These are phyloP conservation scores for Naegleria gruberi DNA, from an alignment of 208 protist species.

Conservation along the genomic window DNA sequence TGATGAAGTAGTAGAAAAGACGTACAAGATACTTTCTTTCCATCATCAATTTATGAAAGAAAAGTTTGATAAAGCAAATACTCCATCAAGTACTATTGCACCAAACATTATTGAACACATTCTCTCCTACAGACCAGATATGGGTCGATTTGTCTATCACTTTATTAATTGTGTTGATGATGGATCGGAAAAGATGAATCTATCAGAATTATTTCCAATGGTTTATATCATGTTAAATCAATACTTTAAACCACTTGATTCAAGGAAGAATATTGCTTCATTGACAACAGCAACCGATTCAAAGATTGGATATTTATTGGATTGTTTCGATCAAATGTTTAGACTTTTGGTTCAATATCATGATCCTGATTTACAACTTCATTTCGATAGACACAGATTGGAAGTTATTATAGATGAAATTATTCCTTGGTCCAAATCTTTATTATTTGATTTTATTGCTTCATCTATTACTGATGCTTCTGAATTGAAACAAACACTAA, in stretches of 20 bases:
- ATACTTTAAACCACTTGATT: not conserved
- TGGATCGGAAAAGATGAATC: not conserved
- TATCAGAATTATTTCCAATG: not conserved
- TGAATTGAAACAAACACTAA: not conserved
- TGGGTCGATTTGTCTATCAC: not conserved
- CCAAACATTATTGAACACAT: not conserved
- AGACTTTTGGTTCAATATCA: constrained; percentile 79
- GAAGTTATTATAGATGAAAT: constrained; percentile 24
- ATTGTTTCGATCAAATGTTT: constrained; percentile 37
- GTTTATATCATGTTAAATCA: not conserved
- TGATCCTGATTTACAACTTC: constrained; percentile 60
- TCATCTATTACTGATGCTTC: not conserved
- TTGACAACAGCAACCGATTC: not conserved
- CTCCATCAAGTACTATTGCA: not conserved
- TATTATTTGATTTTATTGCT: not conserved
- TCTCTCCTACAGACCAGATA: not conserved
- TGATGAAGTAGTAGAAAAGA: not conserved
- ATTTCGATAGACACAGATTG: constrained; percentile 63
- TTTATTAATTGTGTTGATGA: not conserved
- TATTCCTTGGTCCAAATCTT: not conserved
- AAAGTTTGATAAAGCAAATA: not conserved
- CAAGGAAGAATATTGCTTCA: not conserved
- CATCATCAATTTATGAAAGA: not conserved
- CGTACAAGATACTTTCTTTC: not conserved
- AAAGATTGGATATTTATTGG: not conserved